Base-by-base conservation (phyloP, 2,329 filamentous ascomycete genomes). In the Thelonectria discophora region DNA sequence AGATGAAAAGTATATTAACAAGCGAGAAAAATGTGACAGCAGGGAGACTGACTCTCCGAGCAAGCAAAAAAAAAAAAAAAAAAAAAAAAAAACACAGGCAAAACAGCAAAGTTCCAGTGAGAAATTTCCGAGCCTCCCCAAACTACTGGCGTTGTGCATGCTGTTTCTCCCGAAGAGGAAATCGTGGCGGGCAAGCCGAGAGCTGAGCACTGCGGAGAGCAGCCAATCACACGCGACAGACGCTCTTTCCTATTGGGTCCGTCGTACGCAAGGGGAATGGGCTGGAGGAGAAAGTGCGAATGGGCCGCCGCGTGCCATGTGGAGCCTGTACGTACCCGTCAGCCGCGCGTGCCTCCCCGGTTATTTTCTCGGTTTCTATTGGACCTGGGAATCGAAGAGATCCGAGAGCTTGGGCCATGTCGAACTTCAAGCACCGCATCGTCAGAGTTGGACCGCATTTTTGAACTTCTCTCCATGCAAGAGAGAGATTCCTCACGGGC, bases 141-240 rank as follows among this genome's bases (percentile, higher is more conserved):
- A 58, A 65, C 60, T 55, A 62, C 60, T 51, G 57, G 53, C 50
- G 51, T 56, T 39, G 32, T 62, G 63, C 69, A 69, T 47, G 55
- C 57, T 53, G 64, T 62, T 60, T 66, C 20, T 69, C 69, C 64
- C 57, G 59, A 39, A 30, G 58, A 34, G 69, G 71, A 53, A 73
- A 72, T 58, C 51, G 52, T 59, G 63, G 63, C 71, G 71, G 71
- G 48, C 65, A 66, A 45, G 60, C 71, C 71, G 71, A 73, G 48
- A 73, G 71, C 71, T 73, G 71, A 73, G 63, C 20, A 15, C 11
- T 3, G 18, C 45, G 55, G 39, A 32, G 20, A 27, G 24, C 17
- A 13, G 4, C 68, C 68, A 71, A 70, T 69, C 42, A 63, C 11
- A 27, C 34, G 34, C 17, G 24, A 17, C 18, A 45, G 62, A 58